phyloP scores from a whole-genome alignment of 495 filamentous ascomycete genomes.

The Penicillium herquei region DNA sequence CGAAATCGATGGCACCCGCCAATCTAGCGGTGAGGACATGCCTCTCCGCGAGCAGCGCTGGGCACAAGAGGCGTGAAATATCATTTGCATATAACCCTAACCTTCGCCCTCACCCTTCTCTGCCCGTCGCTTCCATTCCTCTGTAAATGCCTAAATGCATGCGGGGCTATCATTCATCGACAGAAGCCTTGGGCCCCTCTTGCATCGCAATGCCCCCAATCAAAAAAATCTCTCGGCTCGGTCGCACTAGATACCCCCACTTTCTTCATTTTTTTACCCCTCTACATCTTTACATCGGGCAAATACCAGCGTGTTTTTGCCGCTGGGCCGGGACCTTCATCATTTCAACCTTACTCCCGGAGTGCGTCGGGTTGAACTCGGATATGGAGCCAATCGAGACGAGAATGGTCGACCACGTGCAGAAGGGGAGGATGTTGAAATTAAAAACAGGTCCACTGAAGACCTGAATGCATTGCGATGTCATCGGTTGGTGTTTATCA shows the following conservation, averaged over 20 bases:
- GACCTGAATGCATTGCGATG: conserved; percentile 4
- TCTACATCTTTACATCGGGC: background rate
- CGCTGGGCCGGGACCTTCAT: conserved; percentile 9
- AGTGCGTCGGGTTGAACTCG: background rate
- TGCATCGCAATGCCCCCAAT: conserved; percentile 2
- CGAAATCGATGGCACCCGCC: conserved; percentile 62
- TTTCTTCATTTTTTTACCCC: conserved; percentile 3
- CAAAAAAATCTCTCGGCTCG: conserved; percentile 2
- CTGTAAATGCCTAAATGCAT: background rate
- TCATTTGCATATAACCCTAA: background rate
- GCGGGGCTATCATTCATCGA: background rate
- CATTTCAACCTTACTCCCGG: background rate
- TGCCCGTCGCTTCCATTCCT: background rate
- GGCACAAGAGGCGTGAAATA: conserved; percentile 55
- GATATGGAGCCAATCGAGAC: conserved; percentile 7
- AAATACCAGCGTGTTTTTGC: conserved; percentile 10
- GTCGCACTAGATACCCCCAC: conserved; percentile 2
- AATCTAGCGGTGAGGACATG: conserved; percentile 55
- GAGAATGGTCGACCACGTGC: conserved; percentile 10
- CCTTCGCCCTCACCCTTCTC: background rate
- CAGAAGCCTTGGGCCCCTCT: background rate
- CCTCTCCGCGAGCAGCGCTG: conserved; percentile 80
- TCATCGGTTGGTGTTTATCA: conserved; percentile 6
- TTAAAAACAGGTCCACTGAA: background rate
- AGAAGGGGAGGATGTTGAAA: background rate